phyloP scores from a whole-genome alignment of 257 asterid species.

The Leonotis leonurus region DNA sequence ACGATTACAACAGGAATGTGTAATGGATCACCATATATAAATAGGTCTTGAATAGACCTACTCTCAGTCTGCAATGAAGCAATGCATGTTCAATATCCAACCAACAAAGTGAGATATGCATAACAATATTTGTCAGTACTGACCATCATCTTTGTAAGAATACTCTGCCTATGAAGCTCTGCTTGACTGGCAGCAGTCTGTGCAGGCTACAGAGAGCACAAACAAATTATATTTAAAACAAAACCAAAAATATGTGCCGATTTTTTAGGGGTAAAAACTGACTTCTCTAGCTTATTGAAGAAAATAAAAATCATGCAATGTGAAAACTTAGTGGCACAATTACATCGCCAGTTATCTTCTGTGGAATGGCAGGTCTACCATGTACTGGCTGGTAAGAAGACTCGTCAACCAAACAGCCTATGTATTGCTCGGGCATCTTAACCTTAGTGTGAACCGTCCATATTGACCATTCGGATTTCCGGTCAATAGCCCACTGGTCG shows the following conservation, averaged over 20 bases:
- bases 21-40: slow-evolving; percentile 69
- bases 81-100: slow-evolving; percentile 19
- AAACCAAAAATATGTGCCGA: neutral
- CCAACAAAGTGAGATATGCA: neutral
- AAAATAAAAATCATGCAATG: neutral
- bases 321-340: slow-evolving; percentile 19
- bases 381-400: slow-evolving; percentile 40
- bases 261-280: neutral
- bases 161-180: slow-evolving; percentile 68
- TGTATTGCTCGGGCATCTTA: slow-evolving; percentile 75
- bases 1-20: slow-evolving; percentile 64
- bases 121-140: slow-evolving; percentile 19
- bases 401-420: slow-evolving; percentile 51
- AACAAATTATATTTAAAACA: slow-evolving; percentile 4
- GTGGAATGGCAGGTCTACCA: slow-evolving; percentile 50
- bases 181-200: slow-evolving; percentile 68
- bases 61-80: slow-evolving; percentile 52
- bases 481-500: slow-evolving; percentile 62
- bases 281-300: neutral
- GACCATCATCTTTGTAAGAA: slow-evolving; percentile 79
- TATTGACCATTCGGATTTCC: slow-evolving; percentile 77
- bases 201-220: slow-evolving; percentile 49
- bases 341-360: slow-evolving; percentile 61
- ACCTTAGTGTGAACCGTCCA: slow-evolving; percentile 75
- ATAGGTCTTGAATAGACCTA: slow-evolving; percentile 73